phyloP scores from a whole-genome alignment of 2,329 filamentous ascomycete species.

The Hypoxylon rubiginosum region DNA sequence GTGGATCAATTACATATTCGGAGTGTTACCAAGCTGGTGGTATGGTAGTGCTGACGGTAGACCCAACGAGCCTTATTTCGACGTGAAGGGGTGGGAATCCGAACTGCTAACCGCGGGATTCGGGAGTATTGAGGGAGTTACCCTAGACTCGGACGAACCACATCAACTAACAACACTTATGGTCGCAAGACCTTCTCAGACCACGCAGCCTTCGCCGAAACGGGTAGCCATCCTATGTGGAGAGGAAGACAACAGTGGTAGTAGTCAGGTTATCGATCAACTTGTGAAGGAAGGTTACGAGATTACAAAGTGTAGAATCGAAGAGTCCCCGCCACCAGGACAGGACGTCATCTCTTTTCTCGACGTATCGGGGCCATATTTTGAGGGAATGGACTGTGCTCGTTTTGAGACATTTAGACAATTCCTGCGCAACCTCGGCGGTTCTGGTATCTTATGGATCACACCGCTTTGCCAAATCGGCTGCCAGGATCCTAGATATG shows the following conservation, averaged over 20 bases:
- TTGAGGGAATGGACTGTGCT: constrained; percentile 41
- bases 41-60: constrained; percentile 48
- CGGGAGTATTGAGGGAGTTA: constrained; percentile 34
- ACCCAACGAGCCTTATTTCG: constrained; percentile 46
- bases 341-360: constrained; percentile 49
- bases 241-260: constrained; percentile 4
- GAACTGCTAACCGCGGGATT: constrained; percentile 49
- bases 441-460: constrained; percentile 50
- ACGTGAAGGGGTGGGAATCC: constrained; percentile 44
- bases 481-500: constrained; percentile 48
- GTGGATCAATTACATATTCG: constrained; percentile 51
- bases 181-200: constrained; percentile 18
- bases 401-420: constrained; percentile 34
- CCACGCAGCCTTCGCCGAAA: constrained; percentile 2
- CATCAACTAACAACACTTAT: constrained; percentile 39
- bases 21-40: constrained; percentile 54
- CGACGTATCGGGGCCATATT: constrained; percentile 44
- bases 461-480: constrained; percentile 48
- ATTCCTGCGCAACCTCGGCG: constrained; percentile 24
- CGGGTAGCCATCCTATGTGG: constrained; percentile 26
- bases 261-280: constrained; percentile 11
- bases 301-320: constrained; percentile 32
- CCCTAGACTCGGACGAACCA: constrained; percentile 24
- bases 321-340: constrained; percentile 26
- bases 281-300: constrained; percentile 38